Conservation (phyloP, 192 early-diverging fungal species). For the Coemansia sp. region DNA sequence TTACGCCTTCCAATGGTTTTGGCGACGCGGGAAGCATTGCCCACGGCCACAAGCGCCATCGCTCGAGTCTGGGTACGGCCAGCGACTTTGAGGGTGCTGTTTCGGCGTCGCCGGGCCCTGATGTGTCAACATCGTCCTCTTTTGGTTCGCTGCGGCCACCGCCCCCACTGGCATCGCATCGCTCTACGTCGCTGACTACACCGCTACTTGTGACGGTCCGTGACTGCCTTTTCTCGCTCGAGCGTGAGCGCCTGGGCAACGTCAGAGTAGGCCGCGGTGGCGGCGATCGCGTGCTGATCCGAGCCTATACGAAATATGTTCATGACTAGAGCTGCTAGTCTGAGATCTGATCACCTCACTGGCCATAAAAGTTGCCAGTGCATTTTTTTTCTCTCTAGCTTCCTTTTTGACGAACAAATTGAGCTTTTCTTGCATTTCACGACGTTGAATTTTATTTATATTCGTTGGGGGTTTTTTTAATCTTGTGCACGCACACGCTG, state of each 20-base stretch:
- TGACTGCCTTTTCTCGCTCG: conserved; percentile 76
- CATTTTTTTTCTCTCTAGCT: background rate
- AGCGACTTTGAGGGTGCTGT: conserved; percentile 35
- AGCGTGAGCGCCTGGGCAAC: conserved; percentile 61
- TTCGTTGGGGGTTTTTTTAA: too few species aligned
- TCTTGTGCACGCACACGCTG: background rate
- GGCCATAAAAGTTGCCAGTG: background rate
- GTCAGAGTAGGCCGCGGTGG: conserved; percentile 48
- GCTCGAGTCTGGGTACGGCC: conserved; percentile 28
- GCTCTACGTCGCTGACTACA: conserved; percentile 39
- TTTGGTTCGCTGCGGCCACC: conserved; percentile 15
- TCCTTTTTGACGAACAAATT: background rate
- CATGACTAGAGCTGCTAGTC: background rate
- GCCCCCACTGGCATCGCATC: conserved; percentile 25
- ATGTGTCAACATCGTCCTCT: conserved; percentile 4
- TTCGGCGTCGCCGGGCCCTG: conserved; percentile 24
- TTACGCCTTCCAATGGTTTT: background rate
- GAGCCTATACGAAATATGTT: conserved; percentile 31
- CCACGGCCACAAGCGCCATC: conserved; percentile 31
- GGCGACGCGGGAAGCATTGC: conserved; percentile 2
- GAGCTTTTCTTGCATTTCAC: background rate
- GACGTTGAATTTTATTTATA: background rate
- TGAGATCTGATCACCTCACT: background rate
- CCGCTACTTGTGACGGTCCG: conserved; percentile 66
- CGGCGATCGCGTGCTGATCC: conserved; percentile 49